phyloP scores from a whole-genome alignment of 805 yeast species.

The Saccharomycopsis sp. region DNA sequence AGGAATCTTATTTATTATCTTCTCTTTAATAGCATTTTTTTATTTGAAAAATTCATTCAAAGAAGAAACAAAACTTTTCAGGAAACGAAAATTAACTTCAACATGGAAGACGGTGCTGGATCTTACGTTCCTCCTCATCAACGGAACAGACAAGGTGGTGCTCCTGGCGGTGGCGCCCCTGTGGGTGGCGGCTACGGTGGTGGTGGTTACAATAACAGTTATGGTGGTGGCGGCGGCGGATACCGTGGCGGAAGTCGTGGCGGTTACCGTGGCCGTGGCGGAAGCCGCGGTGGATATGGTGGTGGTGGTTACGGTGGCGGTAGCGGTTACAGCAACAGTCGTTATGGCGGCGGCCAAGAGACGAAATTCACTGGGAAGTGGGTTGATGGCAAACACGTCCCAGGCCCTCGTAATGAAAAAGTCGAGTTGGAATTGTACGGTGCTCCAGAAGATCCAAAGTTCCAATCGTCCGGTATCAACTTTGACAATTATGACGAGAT shows the following conservation, averaged over 20 bases:
- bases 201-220: constrained; percentile 23
- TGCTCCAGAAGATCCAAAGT: constrained; percentile 48
- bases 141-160: constrained; percentile 26
- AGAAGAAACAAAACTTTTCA: too few relatives aligned
- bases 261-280: constrained; percentile 17
- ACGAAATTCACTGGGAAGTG: constrained; percentile 54
- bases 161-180: constrained; percentile 22
- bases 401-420: constrained; percentile 61
- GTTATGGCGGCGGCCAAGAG: constrained; percentile 28
- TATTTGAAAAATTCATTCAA: too few relatives aligned
- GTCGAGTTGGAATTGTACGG: constrained; percentile 83
- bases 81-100: too few relatives aligned
- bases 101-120: too few relatives aligned
- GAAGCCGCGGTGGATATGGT: constrained; percentile 25
- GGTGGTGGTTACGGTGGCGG: constrained; percentile 27
- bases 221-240: constrained; percentile 21
- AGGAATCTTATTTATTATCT: too few relatives aligned
- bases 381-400: constrained; percentile 80
- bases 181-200: constrained; percentile 19
- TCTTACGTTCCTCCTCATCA: constrained; percentile 53
- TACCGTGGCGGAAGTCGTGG: constrained; percentile 19
- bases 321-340: constrained; percentile 28
- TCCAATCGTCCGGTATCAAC: constrained; percentile 95
- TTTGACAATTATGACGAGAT: constrained; percentile 98
- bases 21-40: too few relatives aligned